These are phyloP conservation scores for Taxillus chinensis DNA, from an alignment of 164 flowering plant genomes.

Conservation along the genomic window DNA sequence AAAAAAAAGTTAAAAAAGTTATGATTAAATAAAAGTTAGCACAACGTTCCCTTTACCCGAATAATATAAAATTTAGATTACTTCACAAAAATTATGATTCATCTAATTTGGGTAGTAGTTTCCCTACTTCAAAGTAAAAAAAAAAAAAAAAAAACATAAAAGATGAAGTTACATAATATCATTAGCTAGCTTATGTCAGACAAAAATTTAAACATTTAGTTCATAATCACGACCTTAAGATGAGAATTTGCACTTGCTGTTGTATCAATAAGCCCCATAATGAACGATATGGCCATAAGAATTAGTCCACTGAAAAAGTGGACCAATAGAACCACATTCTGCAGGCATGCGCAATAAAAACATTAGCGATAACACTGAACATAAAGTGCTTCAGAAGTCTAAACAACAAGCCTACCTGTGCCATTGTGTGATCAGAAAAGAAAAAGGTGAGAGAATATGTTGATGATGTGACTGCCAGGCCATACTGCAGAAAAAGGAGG, in stretches of 20 bases:
- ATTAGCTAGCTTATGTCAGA: too few relatives aligned
- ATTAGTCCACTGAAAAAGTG: constrained; percentile 83
- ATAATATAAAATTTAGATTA: too few relatives aligned
- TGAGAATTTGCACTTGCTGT: constrained; percentile 57
- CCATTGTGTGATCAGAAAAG: constrained; percentile 84
- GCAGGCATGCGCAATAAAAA: constrained; percentile 18
- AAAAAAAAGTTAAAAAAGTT: too few relatives aligned
- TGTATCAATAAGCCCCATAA: constrained; percentile 76
- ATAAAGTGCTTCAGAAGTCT: not conserved
- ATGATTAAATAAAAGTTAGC: too few relatives aligned
- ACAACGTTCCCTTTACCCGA: too few relatives aligned
- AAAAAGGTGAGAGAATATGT: constrained; percentile 94
- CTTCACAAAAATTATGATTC: too few relatives aligned
- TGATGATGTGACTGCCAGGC: constrained; percentile 82
- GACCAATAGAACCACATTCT: constrained; percentile 88
- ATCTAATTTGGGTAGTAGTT: too few relatives aligned
- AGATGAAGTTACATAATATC: too few relatives aligned
- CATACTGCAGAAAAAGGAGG: constrained; percentile 73
- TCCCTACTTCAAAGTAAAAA: too few relatives aligned
- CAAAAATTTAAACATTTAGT: not conserved
- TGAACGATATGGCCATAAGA: constrained; percentile 91
- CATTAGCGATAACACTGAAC: not conserved
- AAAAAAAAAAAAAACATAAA: too few relatives aligned
- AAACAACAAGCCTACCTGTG: constrained; percentile 47
- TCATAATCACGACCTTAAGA: constrained; percentile 57